These are phyloP conservation scores for Talinum fruticosum DNA, from an alignment of 148 eudicot species.

Conservation along the genomic window DNA sequence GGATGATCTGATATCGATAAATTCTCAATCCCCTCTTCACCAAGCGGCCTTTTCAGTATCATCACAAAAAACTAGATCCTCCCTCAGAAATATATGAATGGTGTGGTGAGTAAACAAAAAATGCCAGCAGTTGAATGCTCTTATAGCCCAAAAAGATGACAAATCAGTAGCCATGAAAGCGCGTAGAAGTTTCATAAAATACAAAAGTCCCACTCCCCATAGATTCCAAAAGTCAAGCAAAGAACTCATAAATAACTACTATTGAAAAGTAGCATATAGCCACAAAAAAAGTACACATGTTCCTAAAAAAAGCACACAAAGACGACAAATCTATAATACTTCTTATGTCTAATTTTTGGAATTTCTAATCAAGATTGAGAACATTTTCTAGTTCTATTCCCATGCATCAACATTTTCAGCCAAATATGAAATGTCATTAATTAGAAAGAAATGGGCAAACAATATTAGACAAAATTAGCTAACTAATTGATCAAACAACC, in stretches of 20 bases:
- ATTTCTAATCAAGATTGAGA: conserved; percentile 8
- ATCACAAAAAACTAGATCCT: conserved; percentile 24
- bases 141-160: conserved; percentile 8
- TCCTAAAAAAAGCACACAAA: background rate
- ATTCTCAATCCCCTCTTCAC: conserved; percentile 36
- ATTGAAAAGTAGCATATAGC: background rate
- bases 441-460: conserved; percentile 1
- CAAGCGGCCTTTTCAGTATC: conserved; percentile 51
- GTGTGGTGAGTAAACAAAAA: conserved; percentile 24
- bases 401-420: background rate
- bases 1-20: conserved; percentile 23
- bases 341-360: background rate
- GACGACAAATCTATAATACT: background rate
- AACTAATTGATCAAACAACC: conserved; percentile 20
- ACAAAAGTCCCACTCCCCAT: background rate
- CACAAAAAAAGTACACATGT: conserved; percentile 1
- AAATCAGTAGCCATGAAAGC: conserved; percentile 25
- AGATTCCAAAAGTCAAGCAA: conserved; percentile 27
- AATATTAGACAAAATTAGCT: background rate
- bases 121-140: conserved; percentile 6
- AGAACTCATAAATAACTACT: background rate
- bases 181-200: conserved; percentile 36
- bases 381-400: background rate
- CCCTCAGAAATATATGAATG: background rate
- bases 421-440: background rate